Percentiles rank a stretch among this genome's conserved stretches.
Evolutionary conservation across 306 rosid species (phyloP).

Genomic region (Mimosa pudica): DNA sequence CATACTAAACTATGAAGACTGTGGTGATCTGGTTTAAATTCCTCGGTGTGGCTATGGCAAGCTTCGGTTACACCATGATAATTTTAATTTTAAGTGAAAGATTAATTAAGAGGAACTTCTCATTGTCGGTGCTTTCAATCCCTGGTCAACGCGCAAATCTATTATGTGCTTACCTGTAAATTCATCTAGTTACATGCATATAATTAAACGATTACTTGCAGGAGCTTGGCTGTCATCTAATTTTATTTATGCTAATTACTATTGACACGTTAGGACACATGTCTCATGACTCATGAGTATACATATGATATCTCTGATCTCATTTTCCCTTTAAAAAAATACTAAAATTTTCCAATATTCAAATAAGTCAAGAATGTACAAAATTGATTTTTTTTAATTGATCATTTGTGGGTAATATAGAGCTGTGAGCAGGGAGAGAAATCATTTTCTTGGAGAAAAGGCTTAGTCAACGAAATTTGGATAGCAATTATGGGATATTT

Average conservation of each 20-base stretch:
- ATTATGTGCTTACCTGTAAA: not conserved
- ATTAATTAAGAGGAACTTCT: not conserved
- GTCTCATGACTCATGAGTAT: not conserved
- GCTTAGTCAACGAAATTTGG: not conserved
- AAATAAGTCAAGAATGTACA: not conserved
- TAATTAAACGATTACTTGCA: not conserved
- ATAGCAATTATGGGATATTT: not conserved
- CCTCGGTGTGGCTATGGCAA: not conserved
- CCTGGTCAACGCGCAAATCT: not conserved
- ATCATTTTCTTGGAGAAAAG: not conserved
- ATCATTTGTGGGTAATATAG: not conserved
- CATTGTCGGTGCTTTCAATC: conserved; percentile 5
- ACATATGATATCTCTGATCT: not conserved
- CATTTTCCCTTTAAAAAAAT: not conserved
- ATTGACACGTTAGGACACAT: not conserved
- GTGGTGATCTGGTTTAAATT: conserved; percentile 20
- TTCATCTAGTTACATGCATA: not conserved
- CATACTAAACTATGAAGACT: not conserved
- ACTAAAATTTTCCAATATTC: not conserved
- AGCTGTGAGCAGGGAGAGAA: not conserved
- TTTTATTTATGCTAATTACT: not conserved
- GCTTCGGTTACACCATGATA: conserved; percentile 19
- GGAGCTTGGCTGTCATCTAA: not conserved
- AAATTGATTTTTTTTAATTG: not conserved
- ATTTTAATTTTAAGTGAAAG: not conserved